These are phyloP conservation scores for Lentinula sp. DNA, from an alignment of 768 basidiomycete genomes.

Conservation along the genomic window DNA sequence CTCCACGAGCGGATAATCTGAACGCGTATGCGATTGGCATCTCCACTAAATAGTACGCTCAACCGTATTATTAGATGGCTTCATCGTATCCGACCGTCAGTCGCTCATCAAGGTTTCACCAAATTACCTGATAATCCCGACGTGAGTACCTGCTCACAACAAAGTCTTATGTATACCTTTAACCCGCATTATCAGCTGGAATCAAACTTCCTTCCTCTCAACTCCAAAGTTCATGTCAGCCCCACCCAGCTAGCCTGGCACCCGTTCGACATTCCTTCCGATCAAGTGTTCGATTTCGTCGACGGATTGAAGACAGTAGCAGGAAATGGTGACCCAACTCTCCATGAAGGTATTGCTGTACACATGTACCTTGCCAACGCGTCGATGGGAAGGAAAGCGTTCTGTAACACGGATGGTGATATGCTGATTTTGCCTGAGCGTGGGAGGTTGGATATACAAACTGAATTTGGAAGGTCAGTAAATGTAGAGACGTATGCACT, in stretches of 20 bases:
- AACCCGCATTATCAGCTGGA: slow-evolving; percentile 36
- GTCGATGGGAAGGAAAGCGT: slow-evolving; percentile 56
- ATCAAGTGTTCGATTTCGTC: slow-evolving; percentile 43
- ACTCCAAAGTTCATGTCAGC: slow-evolving; percentile 54
- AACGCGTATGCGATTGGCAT: slow-evolving; percentile 32
- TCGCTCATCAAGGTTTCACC: slow-evolving; percentile 59
- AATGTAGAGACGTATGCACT: background rate
- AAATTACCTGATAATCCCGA: slow-evolving; percentile 51
- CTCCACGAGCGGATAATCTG: slow-evolving; percentile 49
- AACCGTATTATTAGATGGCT: slow-evolving; percentile 37
- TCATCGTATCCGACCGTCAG: slow-evolving; percentile 64
- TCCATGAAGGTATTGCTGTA: slow-evolving; percentile 59
- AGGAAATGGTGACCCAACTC: slow-evolving; percentile 56
- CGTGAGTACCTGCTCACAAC: slow-evolving; percentile 26
- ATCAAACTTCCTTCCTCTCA: slow-evolving; percentile 52
- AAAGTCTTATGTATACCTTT: background rate
- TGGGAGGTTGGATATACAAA: slow-evolving; percentile 62
- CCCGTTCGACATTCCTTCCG: slow-evolving; percentile 49
- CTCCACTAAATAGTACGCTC: background rate
- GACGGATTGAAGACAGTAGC: slow-evolving; percentile 57
- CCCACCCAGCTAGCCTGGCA: slow-evolving; percentile 65
- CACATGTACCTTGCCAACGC: slow-evolving; percentile 56
- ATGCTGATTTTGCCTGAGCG: slow-evolving; percentile 62
- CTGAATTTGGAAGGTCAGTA: slow-evolving; percentile 59
- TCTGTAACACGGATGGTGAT: slow-evolving; percentile 60